These are phyloP conservation scores for Hypericum androsaemum DNA, from an alignment of 345 rosid genomes.

Conservation along the genomic window DNA sequence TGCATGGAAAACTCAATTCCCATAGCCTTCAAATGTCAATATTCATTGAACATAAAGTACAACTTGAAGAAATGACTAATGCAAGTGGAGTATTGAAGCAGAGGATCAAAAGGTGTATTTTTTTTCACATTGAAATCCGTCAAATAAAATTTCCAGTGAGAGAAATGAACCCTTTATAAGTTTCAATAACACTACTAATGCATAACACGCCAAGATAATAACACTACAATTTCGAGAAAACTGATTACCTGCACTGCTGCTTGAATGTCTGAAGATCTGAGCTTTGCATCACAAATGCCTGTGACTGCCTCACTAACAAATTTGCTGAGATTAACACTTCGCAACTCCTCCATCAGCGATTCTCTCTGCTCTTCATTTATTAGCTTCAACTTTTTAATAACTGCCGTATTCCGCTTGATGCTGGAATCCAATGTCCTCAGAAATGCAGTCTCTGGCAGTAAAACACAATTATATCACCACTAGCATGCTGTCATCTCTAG, in stretches of 20 bases:
- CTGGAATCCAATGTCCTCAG: slow-evolving; percentile 92
- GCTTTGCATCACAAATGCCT: slow-evolving; percentile 94
- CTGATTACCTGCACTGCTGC: slow-evolving; percentile 79
- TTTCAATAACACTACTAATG: no score
- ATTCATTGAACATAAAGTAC: no score
- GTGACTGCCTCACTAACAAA: slow-evolving; percentile 94
- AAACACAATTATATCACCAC: slow-evolving; percentile 10
- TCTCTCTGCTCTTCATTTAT: slow-evolving; percentile 88
- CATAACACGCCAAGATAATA: neutral
- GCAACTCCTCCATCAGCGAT: slow-evolving; percentile 81
- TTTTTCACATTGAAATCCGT: no score
- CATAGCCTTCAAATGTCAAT: no score
- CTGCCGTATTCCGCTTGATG: slow-evolving; percentile 90
- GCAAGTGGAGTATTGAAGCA: no score
- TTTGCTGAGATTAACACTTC: slow-evolving; percentile 76
- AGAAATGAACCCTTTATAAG: no score
- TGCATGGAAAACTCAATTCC: no score
- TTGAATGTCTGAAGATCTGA: slow-evolving; percentile 79
- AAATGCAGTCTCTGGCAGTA: slow-evolving; percentile 58
- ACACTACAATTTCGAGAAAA: neutral
- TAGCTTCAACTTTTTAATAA: slow-evolving; percentile 84
- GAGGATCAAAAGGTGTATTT: no score
- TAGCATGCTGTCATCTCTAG: no score
- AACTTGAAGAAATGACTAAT: no score
- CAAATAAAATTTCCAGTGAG: no score